phyloP scores from a whole-genome alignment of 2,329 filamentous ascomycete genomes.

The Aureobasidium mangrovei region DNA sequence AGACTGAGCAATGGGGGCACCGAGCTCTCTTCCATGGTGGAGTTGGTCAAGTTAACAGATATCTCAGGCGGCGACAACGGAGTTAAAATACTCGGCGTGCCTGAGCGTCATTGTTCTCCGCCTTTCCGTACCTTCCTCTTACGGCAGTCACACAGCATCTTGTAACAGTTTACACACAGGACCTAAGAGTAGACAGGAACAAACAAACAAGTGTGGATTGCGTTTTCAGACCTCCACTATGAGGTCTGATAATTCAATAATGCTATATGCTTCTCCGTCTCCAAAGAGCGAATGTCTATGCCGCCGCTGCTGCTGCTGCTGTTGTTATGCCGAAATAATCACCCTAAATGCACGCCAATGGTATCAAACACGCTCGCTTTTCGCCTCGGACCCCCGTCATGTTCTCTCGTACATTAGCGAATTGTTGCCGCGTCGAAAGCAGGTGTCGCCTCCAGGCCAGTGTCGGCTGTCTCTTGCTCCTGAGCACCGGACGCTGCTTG shows the following conservation, averaged over 20 bases:
- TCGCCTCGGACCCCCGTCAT: neutral
- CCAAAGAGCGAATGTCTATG: too few relatives aligned
- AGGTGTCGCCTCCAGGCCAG: constrained; percentile 8
- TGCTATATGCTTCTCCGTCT: too few relatives aligned
- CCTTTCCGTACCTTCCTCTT: constrained; percentile 3
- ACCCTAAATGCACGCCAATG: neutral
- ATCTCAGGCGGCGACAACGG: constrained; percentile 2
- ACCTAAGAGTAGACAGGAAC: neutral
- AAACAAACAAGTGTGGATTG: neutral
- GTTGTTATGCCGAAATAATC: neutral
- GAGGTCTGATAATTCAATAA: too few relatives aligned
- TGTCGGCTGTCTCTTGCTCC: neutral
- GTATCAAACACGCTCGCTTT: constrained; percentile 1
- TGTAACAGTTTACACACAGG: too few relatives aligned
- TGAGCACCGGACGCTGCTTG: neutral
- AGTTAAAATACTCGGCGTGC: neutral
- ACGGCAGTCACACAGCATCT: neutral
- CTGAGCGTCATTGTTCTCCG: neutral
- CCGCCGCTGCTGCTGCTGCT: too few relatives aligned
- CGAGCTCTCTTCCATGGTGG: neutral
- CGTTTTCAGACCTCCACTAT: too few relatives aligned
- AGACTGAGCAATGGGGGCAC: constrained; percentile 43
- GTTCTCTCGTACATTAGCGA: neutral
- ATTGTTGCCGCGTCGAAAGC: constrained; percentile 13
- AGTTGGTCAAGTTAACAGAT: neutral